These are phyloP conservation scores for Capronia americana DNA, from an alignment of 2,329 filamentous ascomycete genomes.

Conservation along the genomic window DNA sequence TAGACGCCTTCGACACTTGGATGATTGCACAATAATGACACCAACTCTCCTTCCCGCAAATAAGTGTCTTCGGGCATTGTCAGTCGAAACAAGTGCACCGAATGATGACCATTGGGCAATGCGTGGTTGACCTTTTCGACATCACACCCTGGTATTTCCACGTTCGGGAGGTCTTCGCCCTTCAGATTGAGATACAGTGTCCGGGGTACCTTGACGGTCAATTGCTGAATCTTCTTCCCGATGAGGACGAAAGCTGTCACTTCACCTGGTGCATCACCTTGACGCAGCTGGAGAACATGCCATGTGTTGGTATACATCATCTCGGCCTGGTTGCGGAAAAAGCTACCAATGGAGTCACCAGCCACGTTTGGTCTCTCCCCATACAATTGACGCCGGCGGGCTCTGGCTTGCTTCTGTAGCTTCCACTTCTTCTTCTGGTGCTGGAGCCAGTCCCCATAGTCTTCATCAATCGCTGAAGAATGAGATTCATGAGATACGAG, in stretches of 20 bases:
- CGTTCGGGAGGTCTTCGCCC: slow-evolving; percentile 82
- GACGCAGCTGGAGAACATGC: slow-evolving; percentile 88
- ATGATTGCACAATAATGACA: slow-evolving; percentile 84
- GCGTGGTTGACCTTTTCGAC: slow-evolving; percentile 94
- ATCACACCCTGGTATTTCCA: slow-evolving; percentile 82
- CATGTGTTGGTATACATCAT: slow-evolving; percentile 88
- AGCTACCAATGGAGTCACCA: slow-evolving; percentile 67
- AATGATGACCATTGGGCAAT: slow-evolving; percentile 92
- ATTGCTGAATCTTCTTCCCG: slow-evolving; percentile 84
- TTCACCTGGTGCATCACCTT: slow-evolving; percentile 82
- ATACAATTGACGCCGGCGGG: slow-evolving; percentile 86
- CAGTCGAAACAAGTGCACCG: slow-evolving; percentile 91
- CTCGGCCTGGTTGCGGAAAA: slow-evolving; percentile 92
- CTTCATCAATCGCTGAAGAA: slow-evolving; percentile 83
- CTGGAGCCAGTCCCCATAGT: slow-evolving; percentile 85
- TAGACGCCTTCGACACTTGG: slow-evolving; percentile 97
- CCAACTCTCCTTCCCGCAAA: slow-evolving; percentile 80
- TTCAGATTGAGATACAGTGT: slow-evolving; percentile 93
- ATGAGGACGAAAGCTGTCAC: slow-evolving; percentile 91
- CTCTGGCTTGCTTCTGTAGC: slow-evolving; percentile 88
- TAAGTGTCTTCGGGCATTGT: slow-evolving; percentile 88
- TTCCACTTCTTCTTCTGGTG: slow-evolving; percentile 99
- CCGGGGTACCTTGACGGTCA: slow-evolving; percentile 88
- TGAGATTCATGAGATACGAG: slow-evolving; percentile 80
- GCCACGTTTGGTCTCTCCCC: slow-evolving; percentile 75